Base-by-base conservation (phyloP, 2,329 filamentous ascomycete species). In the Sporothrix pallida region DNA sequence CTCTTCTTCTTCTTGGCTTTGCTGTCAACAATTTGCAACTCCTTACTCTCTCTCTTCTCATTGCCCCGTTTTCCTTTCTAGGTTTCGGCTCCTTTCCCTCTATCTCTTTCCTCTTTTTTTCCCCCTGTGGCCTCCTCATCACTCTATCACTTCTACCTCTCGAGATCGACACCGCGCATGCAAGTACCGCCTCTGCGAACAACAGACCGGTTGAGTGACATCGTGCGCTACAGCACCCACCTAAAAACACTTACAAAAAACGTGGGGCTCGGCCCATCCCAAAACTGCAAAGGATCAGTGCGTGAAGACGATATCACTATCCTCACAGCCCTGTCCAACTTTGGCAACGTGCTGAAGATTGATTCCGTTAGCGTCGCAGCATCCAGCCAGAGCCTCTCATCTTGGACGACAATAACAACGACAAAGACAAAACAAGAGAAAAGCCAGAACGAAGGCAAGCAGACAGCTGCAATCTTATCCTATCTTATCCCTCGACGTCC, bases 121-220 rank as follows among this genome's bases (percentile, higher is more conserved):
- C 23, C 23, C 48, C 13, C 31, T 15, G 67, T 68, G 7, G n/a
- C 48, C 17, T 13, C 15, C 46, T 10, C 46, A 23, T 56, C 48
- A 37, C 31, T 13, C 50, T 12, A 17, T 48, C 52, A 46, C 31
- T n/a, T 31, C 54, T 71, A 37, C 54, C 65, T 52, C 46, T 68
- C 65, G 26, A 68, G 65, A 68, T 68, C 65, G 65, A 17, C 46
- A 68, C 13, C 46, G 31, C 46, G 13, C 46, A 68, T 52, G 46
- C 65, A 68, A 52, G 65, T 50, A 68, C 46, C 44, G 65, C 46
- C 65, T 37, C 7, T 52, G 65, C 15, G 65, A 68, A 9, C 46
- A 68, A 68, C 65, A 46, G 65, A 68, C 23, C 46, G 65, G 23
- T 68, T 68, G 46, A 68, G 65, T 68, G 65, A 68, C 65, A 68